phyloP scores from a whole-genome alignment of 2,329 filamentous ascomycete species.

The Byssochlamys sp. region DNA sequence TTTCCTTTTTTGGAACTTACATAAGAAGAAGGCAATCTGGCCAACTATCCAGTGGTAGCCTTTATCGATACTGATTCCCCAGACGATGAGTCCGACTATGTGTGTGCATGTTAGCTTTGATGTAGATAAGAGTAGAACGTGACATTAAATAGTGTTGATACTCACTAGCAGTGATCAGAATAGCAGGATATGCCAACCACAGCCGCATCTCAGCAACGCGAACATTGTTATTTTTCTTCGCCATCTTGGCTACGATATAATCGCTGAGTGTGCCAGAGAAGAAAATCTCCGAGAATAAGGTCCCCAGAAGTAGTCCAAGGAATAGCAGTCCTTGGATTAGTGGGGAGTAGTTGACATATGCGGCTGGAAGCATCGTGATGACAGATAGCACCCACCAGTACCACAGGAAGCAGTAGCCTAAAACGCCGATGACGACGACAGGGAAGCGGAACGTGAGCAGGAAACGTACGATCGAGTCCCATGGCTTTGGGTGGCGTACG shows the following conservation, averaged over 20 bases:
- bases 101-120: not conserved
- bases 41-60: conserved; percentile 49
- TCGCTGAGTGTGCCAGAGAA: conserved; percentile 48
- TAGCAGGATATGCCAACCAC: conserved; percentile 48
- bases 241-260: conserved; percentile 38
- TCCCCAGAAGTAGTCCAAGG: conserved; percentile 46
- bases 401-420: conserved; percentile 45
- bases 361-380: conserved; percentile 45
- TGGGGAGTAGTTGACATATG: conserved; percentile 41
- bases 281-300: conserved; percentile 42
- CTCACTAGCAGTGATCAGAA: conserved; percentile 35
- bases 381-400: conserved; percentile 50
- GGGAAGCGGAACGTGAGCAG: conserved; percentile 39
- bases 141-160: not conserved
- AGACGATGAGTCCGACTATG: conserved; percentile 42
- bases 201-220: conserved; percentile 47
- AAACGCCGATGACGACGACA: conserved; percentile 37
- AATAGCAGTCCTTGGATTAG: conserved; percentile 47
- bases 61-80: conserved; percentile 47
- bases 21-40: conserved; percentile 47
- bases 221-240: conserved; percentile 34
- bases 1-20: conserved; percentile 24
- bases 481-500: conserved; percentile 43
- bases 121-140: not conserved
- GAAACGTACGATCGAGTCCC: conserved; percentile 39